Evolutionary conservation across 2,329 filamentous ascomycete species (phyloP).

Genomic region (Geoglossum cookeanum): DNA sequence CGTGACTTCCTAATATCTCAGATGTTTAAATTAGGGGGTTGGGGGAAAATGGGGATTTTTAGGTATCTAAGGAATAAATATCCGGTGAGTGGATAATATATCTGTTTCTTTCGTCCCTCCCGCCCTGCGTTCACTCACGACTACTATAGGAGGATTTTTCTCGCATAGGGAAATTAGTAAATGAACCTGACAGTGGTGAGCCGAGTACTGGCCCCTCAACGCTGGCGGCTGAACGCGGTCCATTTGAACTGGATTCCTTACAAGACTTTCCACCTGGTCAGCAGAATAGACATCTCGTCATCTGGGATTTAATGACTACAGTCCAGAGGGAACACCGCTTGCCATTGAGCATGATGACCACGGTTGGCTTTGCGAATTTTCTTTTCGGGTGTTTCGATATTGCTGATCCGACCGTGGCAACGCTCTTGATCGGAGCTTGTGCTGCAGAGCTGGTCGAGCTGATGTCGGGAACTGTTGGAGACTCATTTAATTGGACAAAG

Average conservation of each 20-base stretch:
- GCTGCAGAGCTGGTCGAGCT: background rate
- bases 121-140: background rate
- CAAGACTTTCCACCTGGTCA: background rate
- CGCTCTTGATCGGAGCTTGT: background rate
- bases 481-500: background rate
- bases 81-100: slow-evolving; percentile 9
- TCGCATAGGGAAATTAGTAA: background rate
- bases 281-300: background rate
- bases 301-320: background rate
- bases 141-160: background rate
- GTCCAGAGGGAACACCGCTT: background rate
- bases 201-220: background rate
- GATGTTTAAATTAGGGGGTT: slow-evolving; percentile 27
- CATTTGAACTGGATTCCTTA: background rate
- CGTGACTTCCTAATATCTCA: slow-evolving; percentile 25
- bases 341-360: background rate
- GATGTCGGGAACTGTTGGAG: background rate
- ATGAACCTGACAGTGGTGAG: background rate
- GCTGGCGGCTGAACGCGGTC: background rate
- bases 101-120: background rate
- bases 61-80: slow-evolving; percentile 21
- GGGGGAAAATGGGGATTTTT: slow-evolving; percentile 25
- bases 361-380: background rate
- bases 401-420: background rate
- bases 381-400: background rate